Evolutionary conservation across 2,329 filamentous ascomycete species (phyloP).

Genomic region (Aspergillus ruber): DNA sequence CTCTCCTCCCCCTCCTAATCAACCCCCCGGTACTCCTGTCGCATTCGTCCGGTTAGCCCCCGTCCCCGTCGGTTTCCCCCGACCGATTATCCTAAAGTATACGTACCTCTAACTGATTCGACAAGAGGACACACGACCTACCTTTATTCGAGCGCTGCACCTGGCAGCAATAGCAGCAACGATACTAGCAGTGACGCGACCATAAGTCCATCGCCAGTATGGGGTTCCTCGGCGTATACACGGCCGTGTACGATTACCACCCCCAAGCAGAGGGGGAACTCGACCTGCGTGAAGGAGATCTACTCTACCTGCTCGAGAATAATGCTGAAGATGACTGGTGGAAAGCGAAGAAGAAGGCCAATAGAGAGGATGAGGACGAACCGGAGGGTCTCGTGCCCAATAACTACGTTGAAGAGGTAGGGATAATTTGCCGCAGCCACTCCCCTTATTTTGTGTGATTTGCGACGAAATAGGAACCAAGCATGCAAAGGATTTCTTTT

Average conservation of each 20-base stretch:
- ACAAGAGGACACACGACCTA: not conserved
- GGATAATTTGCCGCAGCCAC: slow-evolving; percentile 18
- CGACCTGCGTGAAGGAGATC: slow-evolving; percentile 73
- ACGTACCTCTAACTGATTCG: not conserved
- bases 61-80: slow-evolving; percentile 3
- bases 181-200: not conserved
- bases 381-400: slow-evolving; percentile 84
- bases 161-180: slow-evolving; percentile 6
- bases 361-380: slow-evolving; percentile 78
- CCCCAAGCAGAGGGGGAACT: slow-evolving; percentile 84
- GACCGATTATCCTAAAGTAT: not conserved
- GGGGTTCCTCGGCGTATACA: slow-evolving; percentile 89
- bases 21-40: slow-evolving; percentile 4
- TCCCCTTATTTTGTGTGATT: not conserved
- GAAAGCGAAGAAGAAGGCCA: slow-evolving; percentile 89
- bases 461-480: not conserved
- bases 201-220: slow-evolving; percentile 43
- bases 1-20: slow-evolving; percentile 1
- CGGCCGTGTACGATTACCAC: slow-evolving; percentile 85
- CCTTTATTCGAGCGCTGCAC: not conserved
- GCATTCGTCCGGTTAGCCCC: not conserved
- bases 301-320: slow-evolving; percentile 85
- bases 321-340: slow-evolving; percentile 79
- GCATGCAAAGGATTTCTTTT: not conserved
- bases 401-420: slow-evolving; percentile 92